Evolutionary conservation across 1,139 yeast species (phyloP).

Genomic region (Yamadazyma spencermartinsiae): DNA sequence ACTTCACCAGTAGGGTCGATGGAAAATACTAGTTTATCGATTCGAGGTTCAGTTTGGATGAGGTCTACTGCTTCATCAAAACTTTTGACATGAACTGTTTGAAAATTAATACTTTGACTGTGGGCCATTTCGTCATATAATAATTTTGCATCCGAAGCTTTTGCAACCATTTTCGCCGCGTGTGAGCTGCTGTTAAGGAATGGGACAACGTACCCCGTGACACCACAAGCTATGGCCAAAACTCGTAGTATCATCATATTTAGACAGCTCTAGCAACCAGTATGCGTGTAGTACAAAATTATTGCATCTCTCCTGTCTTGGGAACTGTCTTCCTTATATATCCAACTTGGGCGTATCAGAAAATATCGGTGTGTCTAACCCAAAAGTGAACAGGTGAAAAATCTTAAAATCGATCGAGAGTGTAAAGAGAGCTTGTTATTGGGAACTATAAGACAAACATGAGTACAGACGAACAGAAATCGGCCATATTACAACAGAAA

Average conservation of each 20-base stretch:
- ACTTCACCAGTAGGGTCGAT: conserved; percentile 12
- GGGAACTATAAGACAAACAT: conserved; percentile 6
- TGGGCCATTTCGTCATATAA: not conserved
- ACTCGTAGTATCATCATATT: too few relatives aligned
- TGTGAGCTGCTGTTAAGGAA: too few relatives aligned
- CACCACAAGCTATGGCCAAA: not conserved
- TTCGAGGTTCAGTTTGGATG: not conserved
- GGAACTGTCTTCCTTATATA: too few relatives aligned
- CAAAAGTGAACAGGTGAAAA: not conserved
- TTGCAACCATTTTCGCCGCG: conserved; percentile 10
- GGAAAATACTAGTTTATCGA: conserved; percentile 1
- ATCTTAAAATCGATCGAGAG: not conserved
- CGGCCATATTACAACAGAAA: conserved; percentile 54
- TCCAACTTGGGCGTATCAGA: not conserved
- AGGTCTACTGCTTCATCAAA: conserved; percentile 7
- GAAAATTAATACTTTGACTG: not conserved
- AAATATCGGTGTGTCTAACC: too few relatives aligned
- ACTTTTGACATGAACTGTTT: conserved; percentile 6
- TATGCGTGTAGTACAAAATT: too few relatives aligned
- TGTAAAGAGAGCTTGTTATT: not conserved
- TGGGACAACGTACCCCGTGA: not conserved
- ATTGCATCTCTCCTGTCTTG: too few relatives aligned
- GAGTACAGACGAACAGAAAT: conserved; percentile 39
- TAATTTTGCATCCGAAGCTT: conserved; percentile 7
- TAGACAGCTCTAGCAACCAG: too few relatives aligned